Evolutionary conservation across 1,284 basidiomycete species (phyloP), one percentile per base, ranked within the genome.

Genomic region (Microbotryum scabiosae): DNA sequence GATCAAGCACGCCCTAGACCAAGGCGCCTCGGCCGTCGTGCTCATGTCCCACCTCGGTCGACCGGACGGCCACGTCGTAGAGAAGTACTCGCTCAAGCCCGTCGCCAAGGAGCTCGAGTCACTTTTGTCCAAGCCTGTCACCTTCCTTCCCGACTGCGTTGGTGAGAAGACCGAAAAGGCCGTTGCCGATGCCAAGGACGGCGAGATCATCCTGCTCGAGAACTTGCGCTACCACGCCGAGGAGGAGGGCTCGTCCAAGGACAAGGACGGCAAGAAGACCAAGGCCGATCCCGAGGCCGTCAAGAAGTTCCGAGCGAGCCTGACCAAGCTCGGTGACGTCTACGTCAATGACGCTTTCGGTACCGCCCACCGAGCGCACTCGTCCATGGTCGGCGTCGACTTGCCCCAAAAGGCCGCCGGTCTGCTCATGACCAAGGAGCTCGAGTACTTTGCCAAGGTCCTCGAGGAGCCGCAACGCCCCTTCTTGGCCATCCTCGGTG

Each of bases 341-440:
- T 98, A 97, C 78, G 82, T 98, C 76, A 98, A 98, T 80, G 94
- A 98, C 75, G 96, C 94, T 46, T 98, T 98, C 76, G 94, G 94
- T 61, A 97, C 94, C 56, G 96, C 94, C 47, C 94, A 98, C 78
- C 90, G 94, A 70, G 93, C 90, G 25, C 96, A 98, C 78, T 96
- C 94, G 1, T 93, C 90, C 71, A 97, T 98, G 90, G 96, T 98
- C 71, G 94, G 94, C 68, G 82, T 98, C 69, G 84, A 96, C 76
- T 83, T 97, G 45, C 84, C 86, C n/a, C 86, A 94, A 77, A 84
- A 91, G 71, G 94, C 94, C 9, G 85, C 93, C 46, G 94, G 94
- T 53, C 93, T 96, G 82, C 82, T 98, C 69, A 88, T 98, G 82
- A 97, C 94, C 81, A 97, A 97, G 79, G 94, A 98, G 78, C 85